These are phyloP conservation scores for Linnemannia exigua DNA, from an alignment of 192 early-diverging fungal genomes.

Conservation along the genomic window DNA sequence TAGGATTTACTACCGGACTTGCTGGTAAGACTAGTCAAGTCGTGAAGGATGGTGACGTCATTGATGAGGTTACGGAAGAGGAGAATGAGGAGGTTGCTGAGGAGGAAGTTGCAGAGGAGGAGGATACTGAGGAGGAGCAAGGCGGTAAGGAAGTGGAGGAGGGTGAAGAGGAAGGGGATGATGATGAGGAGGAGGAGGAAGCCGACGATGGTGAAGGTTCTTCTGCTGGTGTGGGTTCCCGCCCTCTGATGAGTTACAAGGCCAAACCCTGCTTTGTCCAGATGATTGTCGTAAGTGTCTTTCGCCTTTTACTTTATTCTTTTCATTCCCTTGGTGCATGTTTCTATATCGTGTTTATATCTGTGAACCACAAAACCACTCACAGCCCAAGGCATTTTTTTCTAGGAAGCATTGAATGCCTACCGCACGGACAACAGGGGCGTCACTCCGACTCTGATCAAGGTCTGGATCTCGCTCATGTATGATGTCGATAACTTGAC, in stretches of 20 bases:
- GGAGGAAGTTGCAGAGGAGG: slow-evolving; percentile 19
- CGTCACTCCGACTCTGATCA: neutral
- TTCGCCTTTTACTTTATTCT: neutral
- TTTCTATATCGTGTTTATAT: neutral
- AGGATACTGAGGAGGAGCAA: slow-evolving; percentile 9
- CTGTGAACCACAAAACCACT: neutral
- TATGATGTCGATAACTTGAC: neutral
- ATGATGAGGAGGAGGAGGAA: neutral
- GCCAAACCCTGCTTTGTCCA: slow-evolving; percentile 8
- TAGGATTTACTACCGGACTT: neutral
- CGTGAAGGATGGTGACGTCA: neutral
- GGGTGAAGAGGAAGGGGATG: neutral
- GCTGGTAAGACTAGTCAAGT: neutral
- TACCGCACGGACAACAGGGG: neutral
- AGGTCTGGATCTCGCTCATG: slow-evolving; percentile 4
- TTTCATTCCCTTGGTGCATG: neutral
- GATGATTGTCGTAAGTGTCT: slow-evolving; percentile 17
- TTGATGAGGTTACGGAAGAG: neutral
- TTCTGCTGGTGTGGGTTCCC: neutral
- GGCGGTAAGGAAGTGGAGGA: slow-evolving; percentile 4
- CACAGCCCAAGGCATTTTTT: neutral
- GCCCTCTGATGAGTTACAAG: neutral
- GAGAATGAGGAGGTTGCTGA: slow-evolving; percentile 2
- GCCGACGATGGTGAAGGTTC: neutral
- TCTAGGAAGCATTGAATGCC: neutral